Evolutionary conservation across 805 yeast species (phyloP).

Genomic region (Pichia rugopelliculosa): DNA sequence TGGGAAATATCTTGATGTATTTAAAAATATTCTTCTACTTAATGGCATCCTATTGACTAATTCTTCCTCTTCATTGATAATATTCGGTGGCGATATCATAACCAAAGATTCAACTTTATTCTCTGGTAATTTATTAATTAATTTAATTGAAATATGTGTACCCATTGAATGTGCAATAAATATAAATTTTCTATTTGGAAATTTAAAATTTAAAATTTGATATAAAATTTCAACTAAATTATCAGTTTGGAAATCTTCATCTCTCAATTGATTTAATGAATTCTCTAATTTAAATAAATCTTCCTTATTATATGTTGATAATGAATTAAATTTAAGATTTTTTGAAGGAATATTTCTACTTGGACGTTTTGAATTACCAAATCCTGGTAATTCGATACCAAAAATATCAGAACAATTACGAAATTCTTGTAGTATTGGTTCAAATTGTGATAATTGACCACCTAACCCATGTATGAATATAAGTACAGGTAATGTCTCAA

Average conservation of each 20-base stretch:
- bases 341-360: slow-evolving; percentile 5
- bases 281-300: slow-evolving; percentile 16
- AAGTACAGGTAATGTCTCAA: slow-evolving; percentile 49
- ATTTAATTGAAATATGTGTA: slow-evolving; percentile 38
- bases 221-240: slow-evolving; percentile 34
- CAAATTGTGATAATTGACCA: slow-evolving; percentile 83
- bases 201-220: slow-evolving; percentile 31
- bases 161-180: slow-evolving; percentile 55
- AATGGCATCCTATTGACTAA: slow-evolving; percentile 14
- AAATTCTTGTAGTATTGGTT: slow-evolving; percentile 57
- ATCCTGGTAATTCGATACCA: slow-evolving; percentile 82
- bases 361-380: slow-evolving; percentile 48
- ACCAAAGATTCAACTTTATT: slow-evolving; percentile 40
- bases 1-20: slow-evolving; percentile 34
- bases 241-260: slow-evolving; percentile 37
- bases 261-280: slow-evolving; percentile 29
- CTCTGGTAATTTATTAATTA: slow-evolving; percentile 32
- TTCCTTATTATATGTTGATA: slow-evolving; percentile 19
- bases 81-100: slow-evolving; percentile 40
- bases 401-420: slow-evolving; percentile 56
- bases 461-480: slow-evolving; percentile 84
- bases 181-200: slow-evolving; percentile 38
- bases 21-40: slow-evolving; percentile 18
- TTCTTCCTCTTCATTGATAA: slow-evolving; percentile 7
- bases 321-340: slow-evolving; percentile 11